Conservation (phyloP, 2,329 filamentous ascomycete species). For the Trichoderma hamatum region DNA sequence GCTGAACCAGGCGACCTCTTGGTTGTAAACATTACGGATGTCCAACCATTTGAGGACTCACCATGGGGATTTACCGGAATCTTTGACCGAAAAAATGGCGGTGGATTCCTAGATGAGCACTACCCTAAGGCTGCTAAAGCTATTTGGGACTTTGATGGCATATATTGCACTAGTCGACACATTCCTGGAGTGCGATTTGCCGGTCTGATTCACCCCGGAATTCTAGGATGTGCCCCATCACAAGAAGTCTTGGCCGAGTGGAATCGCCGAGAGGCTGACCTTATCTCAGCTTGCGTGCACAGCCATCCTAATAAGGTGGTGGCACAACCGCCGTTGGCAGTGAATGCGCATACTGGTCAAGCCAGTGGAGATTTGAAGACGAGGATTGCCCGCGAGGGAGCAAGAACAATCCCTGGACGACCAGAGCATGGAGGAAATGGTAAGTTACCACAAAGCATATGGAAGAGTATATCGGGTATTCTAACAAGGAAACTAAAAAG, state of each 20-base stretch:
- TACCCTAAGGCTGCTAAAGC: conserved; percentile 77
- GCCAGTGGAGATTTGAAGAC: conserved; percentile 61
- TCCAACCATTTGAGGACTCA: conserved; percentile 81
- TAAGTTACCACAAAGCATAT: background rate
- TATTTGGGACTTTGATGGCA: conserved; percentile 61
- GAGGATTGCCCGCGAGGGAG: conserved; percentile 76
- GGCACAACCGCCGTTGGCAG: conserved; percentile 73
- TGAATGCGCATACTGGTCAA: conserved; percentile 72
- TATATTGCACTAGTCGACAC: conserved; percentile 79
- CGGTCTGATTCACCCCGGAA: conserved; percentile 88
- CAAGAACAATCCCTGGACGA: conserved; percentile 80
- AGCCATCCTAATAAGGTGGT: conserved; percentile 69
- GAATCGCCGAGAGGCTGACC: conserved; percentile 80
- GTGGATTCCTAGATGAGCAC: conserved; percentile 84
- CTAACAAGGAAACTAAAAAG: conserved; percentile 40
- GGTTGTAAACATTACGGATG: conserved; percentile 88
- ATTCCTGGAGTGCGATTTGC: conserved; percentile 86
- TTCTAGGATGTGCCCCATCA: conserved; percentile 86
- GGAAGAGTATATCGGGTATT: background rate
- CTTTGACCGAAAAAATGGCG: conserved; percentile 79
- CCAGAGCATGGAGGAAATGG: conserved; percentile 83
- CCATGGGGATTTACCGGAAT: conserved; percentile 91
- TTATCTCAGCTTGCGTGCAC: conserved; percentile 63
- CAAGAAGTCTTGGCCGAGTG: conserved; percentile 75
- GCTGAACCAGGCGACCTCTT: conserved; percentile 85